Evolutionary conservation across 1,284 basidiomycete species (phyloP), one percentile per base, ranked within the genome.

Genomic region (Leccinum griseonigrum): DNA sequence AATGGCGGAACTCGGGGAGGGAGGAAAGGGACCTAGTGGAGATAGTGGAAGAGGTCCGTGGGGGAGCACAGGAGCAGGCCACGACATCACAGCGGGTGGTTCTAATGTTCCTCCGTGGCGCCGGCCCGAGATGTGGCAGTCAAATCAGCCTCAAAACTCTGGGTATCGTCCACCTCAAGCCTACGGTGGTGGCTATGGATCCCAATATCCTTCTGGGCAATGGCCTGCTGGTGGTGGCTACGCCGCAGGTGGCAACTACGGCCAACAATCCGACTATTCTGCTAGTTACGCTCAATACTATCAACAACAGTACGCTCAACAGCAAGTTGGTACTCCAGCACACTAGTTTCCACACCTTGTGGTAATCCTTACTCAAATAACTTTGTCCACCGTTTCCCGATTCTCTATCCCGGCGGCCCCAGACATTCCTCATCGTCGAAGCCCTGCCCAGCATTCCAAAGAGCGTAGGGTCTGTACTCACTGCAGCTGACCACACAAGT

Each of bases 1-100:
- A 66, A 97, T 99, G 97, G 96, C 94, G 46, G 97, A 99, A 78
- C 84, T 99, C 38, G 97, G 97, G 61, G 97, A 99, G 79, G 85
- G 85, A 48, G 85, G 84, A 57, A 83, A 82, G 63, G 83, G 82
- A 50, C 74, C 81, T 51, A 80, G 82, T 53, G 81, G 80, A 57
- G 87, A 87, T 69, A 75, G 80, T 43, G 78, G 76, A 60, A 85
- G 83, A 66, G 77, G 81, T 32, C 76, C 83, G 13, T 91, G 88
- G 88, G 80, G 83, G 51, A 85, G 82, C 61, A 81, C 85, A 28
- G 78, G 76, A 65, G 82, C 81, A 67, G 86, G 85, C 54, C 85
- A 88, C 64, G 89, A 91, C 68, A 88, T 92, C 66, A 89, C 89
- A 22, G 87, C 85, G 60, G 90, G 89, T 62, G 90, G 91, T 63